A percentile compares a stretch with the other conserved stretches of the same genome.
phyloP scores from a whole-genome alignment of 805 yeast species.

The Metschnikowia henanensis region DNA sequence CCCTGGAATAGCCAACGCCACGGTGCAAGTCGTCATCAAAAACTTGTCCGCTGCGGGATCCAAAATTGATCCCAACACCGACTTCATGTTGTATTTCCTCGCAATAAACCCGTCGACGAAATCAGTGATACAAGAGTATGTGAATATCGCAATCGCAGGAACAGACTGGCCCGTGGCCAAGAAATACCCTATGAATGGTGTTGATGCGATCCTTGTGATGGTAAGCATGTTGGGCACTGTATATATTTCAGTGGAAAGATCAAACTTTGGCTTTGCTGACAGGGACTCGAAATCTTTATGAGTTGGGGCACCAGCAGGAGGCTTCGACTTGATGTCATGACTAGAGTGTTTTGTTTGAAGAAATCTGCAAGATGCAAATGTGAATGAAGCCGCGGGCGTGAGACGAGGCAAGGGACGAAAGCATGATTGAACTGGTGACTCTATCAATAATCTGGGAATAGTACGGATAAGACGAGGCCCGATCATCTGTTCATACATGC shows the following conservation, averaged over 20 bases:
- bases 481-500: too few species aligned
- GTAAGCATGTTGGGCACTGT: conserved; percentile 90
- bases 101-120: conserved; percentile 92
- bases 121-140: conserved; percentile 88
- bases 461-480: not conserved
- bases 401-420: not conserved
- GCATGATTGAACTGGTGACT: not conserved
- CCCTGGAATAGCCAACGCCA: conserved; percentile 66
- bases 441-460: too few species aligned
- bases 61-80: conserved; percentile 84
- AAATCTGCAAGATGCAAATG: not conserved
- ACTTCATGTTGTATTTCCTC: conserved; percentile 68
- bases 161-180: conserved; percentile 62
- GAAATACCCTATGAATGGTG: conserved; percentile 84
- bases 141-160: conserved; percentile 70
- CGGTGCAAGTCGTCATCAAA: conserved; percentile 83
- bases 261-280: not conserved
- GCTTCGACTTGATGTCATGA: not conserved
- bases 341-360: not conserved
- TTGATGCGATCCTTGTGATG: conserved; percentile 69
- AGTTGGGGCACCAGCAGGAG: not conserved
- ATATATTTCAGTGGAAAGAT: conserved; percentile 44
- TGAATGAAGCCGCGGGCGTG: not conserved
- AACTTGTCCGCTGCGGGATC: conserved; percentile 97
- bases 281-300: not conserved